Percentiles rank a stretch among this genome's conserved stretches.
These are phyloP conservation scores for Corynespora cassiicola DNA, from an alignment of 2,329 filamentous ascomycete species.

Conservation along the genomic window DNA sequence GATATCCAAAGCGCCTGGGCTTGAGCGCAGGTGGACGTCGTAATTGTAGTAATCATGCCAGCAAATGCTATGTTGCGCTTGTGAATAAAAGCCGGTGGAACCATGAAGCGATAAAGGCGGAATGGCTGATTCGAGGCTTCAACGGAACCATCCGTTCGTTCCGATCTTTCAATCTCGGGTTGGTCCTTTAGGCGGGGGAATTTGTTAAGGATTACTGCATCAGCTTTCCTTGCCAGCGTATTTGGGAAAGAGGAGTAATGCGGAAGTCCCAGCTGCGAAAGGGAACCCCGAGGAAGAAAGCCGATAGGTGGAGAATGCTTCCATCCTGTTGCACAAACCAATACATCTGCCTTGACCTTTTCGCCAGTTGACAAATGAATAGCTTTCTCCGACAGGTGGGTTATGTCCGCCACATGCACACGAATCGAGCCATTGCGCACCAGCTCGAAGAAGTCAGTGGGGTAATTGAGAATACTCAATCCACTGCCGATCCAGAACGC, in stretches of 20 bases:
- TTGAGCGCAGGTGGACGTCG: constrained; percentile 32
- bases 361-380: constrained; percentile 57
- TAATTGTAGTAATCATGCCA: constrained; percentile 39
- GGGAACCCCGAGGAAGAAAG: too few species aligned
- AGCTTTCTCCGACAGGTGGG: constrained; percentile 49
- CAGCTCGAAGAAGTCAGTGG: constrained; percentile 60
- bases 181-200: constrained; percentile 61
- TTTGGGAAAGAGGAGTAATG: too few species aligned
- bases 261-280: too few species aligned
- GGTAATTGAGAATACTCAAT: constrained; percentile 65
- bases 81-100: constrained; percentile 29
- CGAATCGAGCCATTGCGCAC: constrained; percentile 58
- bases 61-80: constrained; percentile 43
- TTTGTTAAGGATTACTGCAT: constrained; percentile 56
- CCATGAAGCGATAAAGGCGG: constrained; percentile 46
- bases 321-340: constrained; percentile 64
- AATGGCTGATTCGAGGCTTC: constrained; percentile 29
- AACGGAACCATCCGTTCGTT: constrained; percentile 9
- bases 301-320: too few species aligned
- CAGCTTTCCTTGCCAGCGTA: constrained; percentile 52
- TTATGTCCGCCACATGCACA: constrained; percentile 62
- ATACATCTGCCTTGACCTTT: constrained; percentile 51
- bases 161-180: constrained; percentile 45
- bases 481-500: constrained; percentile 59
- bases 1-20: constrained; percentile 51